phyloP scores from a whole-genome alignment of 306 rosid genomes.

The Cucumis cinereus region DNA sequence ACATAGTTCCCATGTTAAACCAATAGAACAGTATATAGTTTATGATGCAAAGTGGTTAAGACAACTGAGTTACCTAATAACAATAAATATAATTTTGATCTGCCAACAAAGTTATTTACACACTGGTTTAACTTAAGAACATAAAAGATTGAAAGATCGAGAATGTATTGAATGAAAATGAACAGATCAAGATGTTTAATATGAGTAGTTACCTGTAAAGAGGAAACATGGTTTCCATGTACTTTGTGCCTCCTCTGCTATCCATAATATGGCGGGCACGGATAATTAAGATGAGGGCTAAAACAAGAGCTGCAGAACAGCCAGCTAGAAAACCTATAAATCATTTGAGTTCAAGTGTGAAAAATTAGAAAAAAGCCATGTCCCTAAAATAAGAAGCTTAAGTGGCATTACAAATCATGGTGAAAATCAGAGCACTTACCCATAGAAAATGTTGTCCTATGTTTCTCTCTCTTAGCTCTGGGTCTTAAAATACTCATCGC shows the following conservation, averaged over 20 bases:
- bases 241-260: slow-evolving; percentile 15
- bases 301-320: slow-evolving; percentile 35
- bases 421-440: slow-evolving; percentile 21
- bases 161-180: not conserved
- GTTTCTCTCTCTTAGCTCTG: slow-evolving; percentile 43
- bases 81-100: not conserved
- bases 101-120: not conserved
- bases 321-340: slow-evolving; percentile 55
- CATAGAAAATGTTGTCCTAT: slow-evolving; percentile 43
- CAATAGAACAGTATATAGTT: not conserved
- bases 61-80: not conserved
- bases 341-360: not conserved
- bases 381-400: not conserved
- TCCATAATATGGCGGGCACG: slow-evolving; percentile 26
- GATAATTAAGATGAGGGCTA: slow-evolving; percentile 38
- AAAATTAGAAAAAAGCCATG: not conserved
- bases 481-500: slow-evolving; percentile 50
- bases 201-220: slow-evolving; percentile 39
- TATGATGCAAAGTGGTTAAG: not conserved
- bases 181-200: not conserved
- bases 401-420: not conserved
- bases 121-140: not conserved
- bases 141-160: not conserved
- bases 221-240: slow-evolving; percentile 67
- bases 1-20: not conserved